A percentile compares a stretch with the other conserved stretches of the same genome.
These are phyloP conservation scores for Apiotrichum brassicae DNA, from an alignment of 1,284 basidiomycete species.

Conservation along the genomic window DNA sequence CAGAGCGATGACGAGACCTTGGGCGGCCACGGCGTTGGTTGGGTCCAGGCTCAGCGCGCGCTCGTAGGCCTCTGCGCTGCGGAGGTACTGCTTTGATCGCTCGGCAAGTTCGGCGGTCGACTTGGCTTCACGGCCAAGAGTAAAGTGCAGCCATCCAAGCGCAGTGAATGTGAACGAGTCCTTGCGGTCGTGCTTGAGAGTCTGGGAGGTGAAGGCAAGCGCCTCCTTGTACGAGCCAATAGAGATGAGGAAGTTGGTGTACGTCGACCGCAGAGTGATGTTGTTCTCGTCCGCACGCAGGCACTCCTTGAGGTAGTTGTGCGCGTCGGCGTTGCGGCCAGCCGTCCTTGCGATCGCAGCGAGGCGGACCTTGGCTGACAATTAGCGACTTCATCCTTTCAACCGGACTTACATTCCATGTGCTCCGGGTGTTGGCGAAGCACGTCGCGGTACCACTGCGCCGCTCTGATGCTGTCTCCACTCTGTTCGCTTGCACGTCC, in stretches of 20 bases:
- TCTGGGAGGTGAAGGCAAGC: slow-evolving; percentile 75
- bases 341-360: slow-evolving; percentile 66
- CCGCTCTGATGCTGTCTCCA: slow-evolving; percentile 63
- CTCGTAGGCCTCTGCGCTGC: slow-evolving; percentile 82
- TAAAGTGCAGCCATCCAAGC: slow-evolving; percentile 74
- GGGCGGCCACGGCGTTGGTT: slow-evolving; percentile 79
- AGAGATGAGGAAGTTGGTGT: slow-evolving; percentile 71
- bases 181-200: slow-evolving; percentile 72
- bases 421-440: slow-evolving; percentile 83
- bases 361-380: slow-evolving; percentile 76
- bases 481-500: slow-evolving; percentile 79
- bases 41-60: slow-evolving; percentile 77
- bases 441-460: slow-evolving; percentile 76
- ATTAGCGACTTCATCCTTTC: not conserved
- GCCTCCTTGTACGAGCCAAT: slow-evolving; percentile 56
- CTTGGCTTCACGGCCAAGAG: slow-evolving; percentile 62
- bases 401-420: slow-evolving; percentile 65
- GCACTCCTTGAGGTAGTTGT: slow-evolving; percentile 79
- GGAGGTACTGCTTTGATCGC: slow-evolving; percentile 66
- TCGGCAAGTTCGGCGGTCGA: slow-evolving; percentile 57
- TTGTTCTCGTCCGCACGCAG: slow-evolving; percentile 42
- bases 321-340: slow-evolving; percentile 69
- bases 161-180: slow-evolving; percentile 89
- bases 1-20: slow-evolving; percentile 83
- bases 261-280: slow-evolving; percentile 60